Conservation (phyloP, 2,329 filamentous ascomycete genomes). For the Fusarium bactridioides region DNA sequence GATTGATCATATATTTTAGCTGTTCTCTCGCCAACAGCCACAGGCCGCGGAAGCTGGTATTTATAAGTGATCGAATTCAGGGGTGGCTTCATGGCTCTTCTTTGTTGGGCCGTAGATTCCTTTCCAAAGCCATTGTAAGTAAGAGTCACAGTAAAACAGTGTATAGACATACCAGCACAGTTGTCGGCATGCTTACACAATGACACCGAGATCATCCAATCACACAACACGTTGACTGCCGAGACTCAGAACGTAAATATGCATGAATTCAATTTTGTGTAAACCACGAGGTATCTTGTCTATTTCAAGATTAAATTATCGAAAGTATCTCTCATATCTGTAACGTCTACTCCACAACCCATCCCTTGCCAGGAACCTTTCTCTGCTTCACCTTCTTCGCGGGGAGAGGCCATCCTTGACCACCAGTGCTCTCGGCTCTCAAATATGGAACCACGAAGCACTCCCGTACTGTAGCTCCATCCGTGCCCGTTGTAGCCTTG, state of each 20-base stretch:
- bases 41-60: constrained; percentile 53
- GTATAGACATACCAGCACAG: constrained; percentile 46
- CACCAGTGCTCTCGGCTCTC: constrained; percentile 70
- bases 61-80: constrained; percentile 52
- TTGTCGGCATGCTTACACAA: constrained; percentile 48
- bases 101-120: constrained; percentile 50
- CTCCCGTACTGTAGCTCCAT: constrained; percentile 63
- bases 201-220: constrained; percentile 15
- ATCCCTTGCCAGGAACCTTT: constrained; percentile 75
- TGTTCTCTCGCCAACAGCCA: constrained; percentile 56
- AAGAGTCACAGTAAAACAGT: background rate
- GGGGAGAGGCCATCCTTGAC: constrained; percentile 83
- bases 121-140: constrained; percentile 2
- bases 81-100: constrained; percentile 46
- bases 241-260: background rate
- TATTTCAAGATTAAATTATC: constrained; percentile 22
- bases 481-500: constrained; percentile 51
- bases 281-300: constrained; percentile 35
- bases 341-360: constrained; percentile 68
- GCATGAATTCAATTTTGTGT: background rate
- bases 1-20: constrained; percentile 52
- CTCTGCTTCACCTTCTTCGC: constrained; percentile 85
- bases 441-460: constrained; percentile 86
- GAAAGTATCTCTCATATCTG: background rate
- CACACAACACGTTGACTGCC: background rate